Percentiles rank a stretch among this genome's conserved stretches.
phyloP scores from a whole-genome alignment of 2,329 filamentous ascomycete genomes.

The Drechslerella stenobrocha region DNA sequence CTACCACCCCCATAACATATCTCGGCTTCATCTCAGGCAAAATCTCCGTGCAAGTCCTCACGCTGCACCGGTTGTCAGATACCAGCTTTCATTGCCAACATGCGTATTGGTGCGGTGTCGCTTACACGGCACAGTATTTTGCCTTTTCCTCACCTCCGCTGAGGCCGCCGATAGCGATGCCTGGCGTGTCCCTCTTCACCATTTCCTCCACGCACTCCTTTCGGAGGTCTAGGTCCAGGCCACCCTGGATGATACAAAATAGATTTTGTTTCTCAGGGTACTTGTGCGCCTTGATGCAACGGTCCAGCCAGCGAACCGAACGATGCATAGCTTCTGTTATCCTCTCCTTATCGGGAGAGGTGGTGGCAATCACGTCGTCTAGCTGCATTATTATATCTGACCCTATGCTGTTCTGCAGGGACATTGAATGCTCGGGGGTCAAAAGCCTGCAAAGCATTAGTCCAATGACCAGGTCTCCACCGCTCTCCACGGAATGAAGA shows the following conservation, averaged over 20 bases:
- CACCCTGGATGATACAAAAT: slow-evolving; percentile 98
- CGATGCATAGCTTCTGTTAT: slow-evolving; percentile 96
- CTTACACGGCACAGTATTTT: slow-evolving; percentile 80
- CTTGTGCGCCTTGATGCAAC: slow-evolving; percentile 86
- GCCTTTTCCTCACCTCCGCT: slow-evolving; percentile 93
- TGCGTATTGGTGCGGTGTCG: not conserved
- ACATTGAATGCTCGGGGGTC: slow-evolving; percentile 95
- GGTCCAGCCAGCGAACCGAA: slow-evolving; percentile 91
- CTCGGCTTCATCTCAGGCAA: slow-evolving; percentile 90
- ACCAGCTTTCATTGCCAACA: slow-evolving; percentile 30
- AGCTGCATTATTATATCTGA: slow-evolving; percentile 99
- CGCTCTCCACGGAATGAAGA: not conserved
- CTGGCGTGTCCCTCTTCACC: slow-evolving; percentile 86
- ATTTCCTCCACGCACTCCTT: slow-evolving; percentile 81
- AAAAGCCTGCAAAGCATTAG: slow-evolving; percentile 66
- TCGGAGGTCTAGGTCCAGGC: slow-evolving; percentile 83
- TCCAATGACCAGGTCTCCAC: no score
- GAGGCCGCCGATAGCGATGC: slow-evolving; percentile 92
- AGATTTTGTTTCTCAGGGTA: slow-evolving; percentile 81
- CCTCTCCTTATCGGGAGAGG: slow-evolving; percentile 80
- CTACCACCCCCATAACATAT: slow-evolving; percentile 94
- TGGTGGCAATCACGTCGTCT: slow-evolving; percentile 95
- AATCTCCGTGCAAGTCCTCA: slow-evolving; percentile 72
- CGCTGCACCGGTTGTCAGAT: slow-evolving; percentile 62
- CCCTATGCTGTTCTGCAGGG: slow-evolving; percentile 92